A percentile compares a stretch with the other conserved stretches of the same genome.
Conservation (phyloP, 257 asterid species). For the Lantana camara region DNA sequence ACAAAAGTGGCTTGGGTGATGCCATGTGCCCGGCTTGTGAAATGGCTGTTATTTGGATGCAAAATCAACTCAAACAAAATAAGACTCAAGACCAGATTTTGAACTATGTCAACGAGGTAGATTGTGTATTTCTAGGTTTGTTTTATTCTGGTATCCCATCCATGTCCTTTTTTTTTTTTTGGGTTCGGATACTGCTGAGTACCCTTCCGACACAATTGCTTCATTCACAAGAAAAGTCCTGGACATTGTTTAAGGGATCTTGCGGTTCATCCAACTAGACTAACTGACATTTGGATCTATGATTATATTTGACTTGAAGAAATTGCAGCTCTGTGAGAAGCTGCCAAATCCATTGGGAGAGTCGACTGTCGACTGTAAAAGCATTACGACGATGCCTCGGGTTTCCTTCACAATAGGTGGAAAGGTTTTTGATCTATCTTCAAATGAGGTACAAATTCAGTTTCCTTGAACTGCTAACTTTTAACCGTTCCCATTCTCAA, state of each 20-base stretch:
- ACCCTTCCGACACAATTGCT: too few species aligned
- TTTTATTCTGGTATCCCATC: background rate
- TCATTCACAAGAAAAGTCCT: too few species aligned
- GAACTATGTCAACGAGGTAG: slow-evolving; percentile 65
- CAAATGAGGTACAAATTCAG: slow-evolving; percentile 65
- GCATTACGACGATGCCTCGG: slow-evolving; percentile 66
- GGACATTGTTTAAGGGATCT: too few species aligned
- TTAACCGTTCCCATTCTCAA: too few species aligned
- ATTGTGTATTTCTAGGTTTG: background rate
- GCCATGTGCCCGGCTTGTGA: slow-evolving; percentile 73
- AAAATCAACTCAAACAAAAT: slow-evolving; percentile 60
- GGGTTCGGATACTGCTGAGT: too few species aligned
- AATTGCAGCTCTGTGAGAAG: slow-evolving; percentile 75
- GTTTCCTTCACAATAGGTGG: slow-evolving; percentile 87
- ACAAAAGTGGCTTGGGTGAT: slow-evolving; percentile 31
- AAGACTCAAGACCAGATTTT: slow-evolving; percentile 53
- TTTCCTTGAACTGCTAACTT: too few species aligned
- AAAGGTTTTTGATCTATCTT: slow-evolving; percentile 59
- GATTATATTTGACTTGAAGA: too few species aligned
- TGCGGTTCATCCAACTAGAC: too few species aligned
- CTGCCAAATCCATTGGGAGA: slow-evolving; percentile 82
- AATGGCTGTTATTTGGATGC: slow-evolving; percentile 75
- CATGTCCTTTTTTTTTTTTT: too few species aligned
- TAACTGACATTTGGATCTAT: too few species aligned
- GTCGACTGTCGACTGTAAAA: slow-evolving; percentile 74